Base-by-base conservation (phyloP, 1,139 yeast species). In the Eremothecium cymbalariae region DNA sequence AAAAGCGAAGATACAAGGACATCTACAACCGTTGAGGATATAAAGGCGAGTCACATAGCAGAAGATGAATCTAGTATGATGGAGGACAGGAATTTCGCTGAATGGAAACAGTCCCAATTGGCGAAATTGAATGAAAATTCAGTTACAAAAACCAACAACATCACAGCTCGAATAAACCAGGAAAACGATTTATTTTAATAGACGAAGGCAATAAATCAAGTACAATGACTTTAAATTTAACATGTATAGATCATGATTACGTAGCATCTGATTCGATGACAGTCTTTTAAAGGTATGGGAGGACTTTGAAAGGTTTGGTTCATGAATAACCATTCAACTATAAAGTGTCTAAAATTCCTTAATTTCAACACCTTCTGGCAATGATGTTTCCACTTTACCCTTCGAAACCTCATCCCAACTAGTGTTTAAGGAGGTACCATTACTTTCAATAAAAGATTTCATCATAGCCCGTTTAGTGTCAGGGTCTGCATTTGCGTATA, bases 391-490 rank as follows among this genome's bases (percentile, higher is more conserved):
- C 37, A 80, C 83, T 22, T 60, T 68, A 44, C 74, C 76, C 34
- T 68, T 65, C 32, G 72, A 67, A 2, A 94, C 97, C 41, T 85
- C 95, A n/a, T 64, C 72, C 99, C 99, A 93, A 55, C 84, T 82
- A 5, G 98, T 93, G 33, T 94, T 84, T 42, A 93, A 65, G 1
- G 94, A 77, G 0, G 98, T 93, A 13, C 99, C 99, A 46, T 83
- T 82, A 47, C 95, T 83, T 59, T 93, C 96, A n/a, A 75, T 68
- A 51, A 74, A 90, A 35, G 95, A 84, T 62, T 93, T 93, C 93
- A 85, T 82, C 97, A 93, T 93, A 1, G 99, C 99, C 39, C 94
- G 69, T 47, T 68, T 68, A 1, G 95, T 80, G 51, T 90, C 95
- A 8, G 82, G 94, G 53, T 86, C 95, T 0, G 94, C 93, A 45